These are phyloP conservation scores for Pleurotus djamor DNA, from an alignment of 768 basidiomycete genomes.

Conservation along the genomic window DNA sequence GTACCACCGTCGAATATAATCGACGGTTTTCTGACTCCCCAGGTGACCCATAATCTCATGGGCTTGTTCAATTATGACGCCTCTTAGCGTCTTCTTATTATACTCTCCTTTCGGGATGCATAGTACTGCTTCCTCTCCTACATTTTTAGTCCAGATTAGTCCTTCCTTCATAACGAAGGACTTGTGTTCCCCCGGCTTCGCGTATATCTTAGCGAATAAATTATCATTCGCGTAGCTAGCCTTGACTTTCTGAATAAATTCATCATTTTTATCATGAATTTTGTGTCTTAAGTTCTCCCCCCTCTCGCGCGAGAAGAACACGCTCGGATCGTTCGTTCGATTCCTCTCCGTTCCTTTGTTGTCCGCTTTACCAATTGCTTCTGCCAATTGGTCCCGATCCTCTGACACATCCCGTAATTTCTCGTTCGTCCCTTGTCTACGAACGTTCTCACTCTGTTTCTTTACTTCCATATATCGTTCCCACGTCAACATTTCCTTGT, in stretches of 20 bases:
- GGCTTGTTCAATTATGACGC: constrained; percentile 1
- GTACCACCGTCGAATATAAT: constrained; percentile 20
- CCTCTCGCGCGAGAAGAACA: too few relatives aligned
- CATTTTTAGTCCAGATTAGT: background rate
- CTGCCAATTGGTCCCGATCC: too few relatives aligned
- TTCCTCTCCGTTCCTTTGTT: too few relatives aligned
- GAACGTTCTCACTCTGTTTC: too few relatives aligned
- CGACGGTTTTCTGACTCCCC: background rate
- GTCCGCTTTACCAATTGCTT: too few relatives aligned
- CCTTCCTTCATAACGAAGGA: background rate
- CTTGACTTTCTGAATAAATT: background rate
- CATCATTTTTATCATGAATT: too few relatives aligned
- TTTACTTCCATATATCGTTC: too few relatives aligned
- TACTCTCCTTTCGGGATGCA: background rate
- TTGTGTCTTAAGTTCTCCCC: too few relatives aligned
- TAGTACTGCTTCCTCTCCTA: background rate
- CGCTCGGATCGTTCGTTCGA: too few relatives aligned
- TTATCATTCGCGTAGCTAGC: background rate
- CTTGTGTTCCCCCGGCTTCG: background rate
- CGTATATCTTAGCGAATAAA: background rate
- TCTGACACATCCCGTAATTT: too few relatives aligned
- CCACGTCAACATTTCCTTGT: background rate
- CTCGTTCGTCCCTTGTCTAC: too few relatives aligned
- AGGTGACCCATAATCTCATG: constrained; percentile 7
- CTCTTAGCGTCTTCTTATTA: background rate